Evolutionary conservation across 768 basidiomycete genomes (phyloP).

Genomic region (Hygrophorus pudorinus): DNA sequence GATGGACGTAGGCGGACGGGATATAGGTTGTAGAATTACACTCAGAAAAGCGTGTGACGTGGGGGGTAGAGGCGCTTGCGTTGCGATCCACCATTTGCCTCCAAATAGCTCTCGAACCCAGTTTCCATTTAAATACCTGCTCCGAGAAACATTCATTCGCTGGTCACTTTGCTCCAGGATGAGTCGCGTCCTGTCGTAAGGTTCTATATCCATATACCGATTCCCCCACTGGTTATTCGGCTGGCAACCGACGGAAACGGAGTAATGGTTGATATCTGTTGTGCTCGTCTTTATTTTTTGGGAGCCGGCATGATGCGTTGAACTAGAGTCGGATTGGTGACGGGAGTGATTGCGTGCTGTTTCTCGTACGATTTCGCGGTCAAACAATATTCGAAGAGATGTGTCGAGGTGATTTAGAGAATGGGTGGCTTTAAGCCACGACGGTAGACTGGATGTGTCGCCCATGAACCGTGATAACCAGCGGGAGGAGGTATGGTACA

Average conservation of each 20-base stretch:
- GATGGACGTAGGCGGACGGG: conserved; percentile 22
- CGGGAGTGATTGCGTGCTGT: conserved; percentile 20
- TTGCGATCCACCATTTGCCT: conserved; percentile 75
- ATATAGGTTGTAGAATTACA: conserved; percentile 43
- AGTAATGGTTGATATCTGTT: conserved; percentile 36
- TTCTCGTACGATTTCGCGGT: conserved; percentile 26
- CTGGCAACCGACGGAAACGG: conserved; percentile 38
- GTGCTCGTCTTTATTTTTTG: conserved; percentile 8
- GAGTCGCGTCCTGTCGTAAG: conserved; percentile 78
- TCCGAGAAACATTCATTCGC: conserved; percentile 5
- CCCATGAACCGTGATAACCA: conserved; percentile 1
- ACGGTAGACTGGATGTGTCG: conserved; percentile 13
- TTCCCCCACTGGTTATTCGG: conserved; percentile 39
- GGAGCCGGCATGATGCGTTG: conserved; percentile 10
- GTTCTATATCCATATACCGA: conserved; percentile 64
- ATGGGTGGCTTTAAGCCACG: conserved; percentile 21
- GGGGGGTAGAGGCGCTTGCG: conserved; percentile 66
- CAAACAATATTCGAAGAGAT: conserved; percentile 25
- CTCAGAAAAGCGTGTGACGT: conserved; percentile 74
- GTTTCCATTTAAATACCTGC: conserved; percentile 72
- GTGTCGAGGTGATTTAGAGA: conserved; percentile 14
- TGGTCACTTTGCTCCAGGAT: conserved; percentile 26
- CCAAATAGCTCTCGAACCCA: conserved; percentile 75
- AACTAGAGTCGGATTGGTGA: conserved; percentile 2
- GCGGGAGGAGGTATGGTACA: neutral